Conservation (phyloP, 805 yeast species). For the Candida sanyiensis region DNA sequence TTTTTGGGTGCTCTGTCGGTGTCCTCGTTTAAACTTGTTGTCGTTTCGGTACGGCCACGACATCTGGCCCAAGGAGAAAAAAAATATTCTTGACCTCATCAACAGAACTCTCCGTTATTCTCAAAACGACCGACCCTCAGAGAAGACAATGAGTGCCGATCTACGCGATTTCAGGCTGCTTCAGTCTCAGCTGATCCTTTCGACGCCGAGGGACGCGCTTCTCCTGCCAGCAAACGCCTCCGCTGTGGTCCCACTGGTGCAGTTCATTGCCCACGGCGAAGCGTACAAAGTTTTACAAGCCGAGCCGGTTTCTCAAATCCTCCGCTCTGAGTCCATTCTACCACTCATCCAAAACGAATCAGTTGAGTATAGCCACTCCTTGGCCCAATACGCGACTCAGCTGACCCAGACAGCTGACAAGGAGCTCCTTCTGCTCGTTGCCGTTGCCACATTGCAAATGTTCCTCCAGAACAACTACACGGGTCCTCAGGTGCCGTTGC, state of each 20-base stretch:
- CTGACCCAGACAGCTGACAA: slow-evolving; percentile 1
- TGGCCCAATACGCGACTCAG: slow-evolving; percentile 4
- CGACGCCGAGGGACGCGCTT: slow-evolving; percentile 10
- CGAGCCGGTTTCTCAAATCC: slow-evolving; percentile 3
- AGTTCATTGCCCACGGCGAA: slow-evolving; percentile 19
- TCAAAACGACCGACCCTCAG: too few relatives aligned
- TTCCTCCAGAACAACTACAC: slow-evolving; percentile 77
- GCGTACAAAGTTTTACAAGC: slow-evolving; percentile 15
- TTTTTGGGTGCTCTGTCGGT: too few relatives aligned
- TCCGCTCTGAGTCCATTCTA: neutral
- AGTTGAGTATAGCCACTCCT: slow-evolving; percentile 10
- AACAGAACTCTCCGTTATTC: too few relatives aligned
- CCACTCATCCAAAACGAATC: slow-evolving; percentile 1
- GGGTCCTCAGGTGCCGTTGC: slow-evolving; percentile 60
- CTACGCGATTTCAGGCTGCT: slow-evolving; percentile 5
- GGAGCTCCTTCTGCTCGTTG: slow-evolving; percentile 15
- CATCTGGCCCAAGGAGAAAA: too few relatives aligned
- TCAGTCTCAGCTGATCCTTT: slow-evolving; percentile 10
- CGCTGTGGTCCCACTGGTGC: slow-evolving; percentile 8
- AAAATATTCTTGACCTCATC: too few relatives aligned
- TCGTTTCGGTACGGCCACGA: too few relatives aligned
- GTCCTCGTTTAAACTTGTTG: too few relatives aligned
- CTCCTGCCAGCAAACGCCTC: slow-evolving; percentile 14
- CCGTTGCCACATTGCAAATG: slow-evolving; percentile 57
- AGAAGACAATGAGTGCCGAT: slow-evolving; percentile 6